A percentile compares a stretch with the other conserved stretches of the same genome.
These are phyloP conservation scores for Sicyos baderoa DNA, from an alignment of 306 rosid species.

Conservation along the genomic window DNA sequence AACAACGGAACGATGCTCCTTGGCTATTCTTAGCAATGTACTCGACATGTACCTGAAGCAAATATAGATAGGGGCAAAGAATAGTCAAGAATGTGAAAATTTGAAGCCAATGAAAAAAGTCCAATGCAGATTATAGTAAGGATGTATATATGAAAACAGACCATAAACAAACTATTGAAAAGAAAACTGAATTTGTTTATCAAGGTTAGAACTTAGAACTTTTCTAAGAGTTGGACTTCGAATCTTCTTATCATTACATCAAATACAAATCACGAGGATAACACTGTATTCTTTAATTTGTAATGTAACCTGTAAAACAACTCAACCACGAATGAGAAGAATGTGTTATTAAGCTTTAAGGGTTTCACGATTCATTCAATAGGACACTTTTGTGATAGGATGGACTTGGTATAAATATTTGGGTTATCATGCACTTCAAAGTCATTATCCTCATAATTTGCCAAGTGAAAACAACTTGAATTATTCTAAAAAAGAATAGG, in stretches of 20 bases:
- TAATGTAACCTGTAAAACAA: background rate
- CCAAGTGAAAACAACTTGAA: too few relatives aligned
- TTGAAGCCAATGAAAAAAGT: background rate
- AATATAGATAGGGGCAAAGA: background rate
- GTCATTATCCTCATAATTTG: background rate
- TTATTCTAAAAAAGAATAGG: background rate
- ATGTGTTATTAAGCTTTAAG: background rate
- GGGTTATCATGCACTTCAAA: background rate
- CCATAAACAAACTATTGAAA: background rate
- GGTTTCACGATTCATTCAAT: too few relatives aligned
- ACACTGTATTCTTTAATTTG: background rate
- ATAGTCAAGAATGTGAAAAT: background rate
- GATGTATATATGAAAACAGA: background rate
- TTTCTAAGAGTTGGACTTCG: background rate
- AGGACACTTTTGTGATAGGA: too few relatives aligned
- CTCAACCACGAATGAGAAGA: background rate
- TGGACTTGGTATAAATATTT: background rate
- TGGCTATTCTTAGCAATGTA: conserved; percentile 54
- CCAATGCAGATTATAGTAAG: background rate
- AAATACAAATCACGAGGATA: background rate
- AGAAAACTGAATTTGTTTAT: background rate
- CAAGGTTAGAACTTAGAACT: background rate
- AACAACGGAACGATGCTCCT: conserved; percentile 56
- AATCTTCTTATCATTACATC: background rate
- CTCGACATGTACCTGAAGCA: conserved; percentile 75